phyloP scores from a whole-genome alignment of 306 rosid species.

The Malus sieversii region DNA sequence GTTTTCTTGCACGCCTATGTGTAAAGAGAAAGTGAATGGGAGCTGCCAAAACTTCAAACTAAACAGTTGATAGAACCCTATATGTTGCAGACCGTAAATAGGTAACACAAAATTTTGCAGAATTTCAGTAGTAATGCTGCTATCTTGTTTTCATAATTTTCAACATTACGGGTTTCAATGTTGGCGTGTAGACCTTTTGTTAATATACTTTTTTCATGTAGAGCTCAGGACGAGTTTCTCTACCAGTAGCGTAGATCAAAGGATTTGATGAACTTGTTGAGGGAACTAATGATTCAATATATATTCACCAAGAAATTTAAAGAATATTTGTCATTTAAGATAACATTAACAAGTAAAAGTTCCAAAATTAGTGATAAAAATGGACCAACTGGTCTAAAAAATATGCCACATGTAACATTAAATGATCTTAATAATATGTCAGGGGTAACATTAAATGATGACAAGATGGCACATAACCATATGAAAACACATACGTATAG shows the following conservation, averaged over 20 bases:
- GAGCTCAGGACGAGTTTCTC: neutral
- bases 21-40: neutral
- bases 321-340: neutral
- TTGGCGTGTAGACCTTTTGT: neutral
- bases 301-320: neutral
- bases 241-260: neutral
- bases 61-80: no score
- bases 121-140: neutral
- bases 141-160: neutral
- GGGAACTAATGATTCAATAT: neutral
- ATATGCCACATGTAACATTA: no score
- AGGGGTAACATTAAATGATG: neutral
- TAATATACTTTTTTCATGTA: neutral
- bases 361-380: neutral
- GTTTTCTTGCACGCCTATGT: no score
- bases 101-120: neutral
- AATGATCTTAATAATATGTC: neutral
- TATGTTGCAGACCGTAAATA: neutral
- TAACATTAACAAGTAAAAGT: neutral
- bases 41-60: neutral
- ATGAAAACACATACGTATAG: neutral
- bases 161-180: neutral
- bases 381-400: neutral
- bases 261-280: neutral
- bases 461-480: neutral